A percentile compares a stretch with the other conserved stretches of the same genome.
phyloP scores from a whole-genome alignment of 179 eudicot genomes.

The Corrigiola litoralis region DNA sequence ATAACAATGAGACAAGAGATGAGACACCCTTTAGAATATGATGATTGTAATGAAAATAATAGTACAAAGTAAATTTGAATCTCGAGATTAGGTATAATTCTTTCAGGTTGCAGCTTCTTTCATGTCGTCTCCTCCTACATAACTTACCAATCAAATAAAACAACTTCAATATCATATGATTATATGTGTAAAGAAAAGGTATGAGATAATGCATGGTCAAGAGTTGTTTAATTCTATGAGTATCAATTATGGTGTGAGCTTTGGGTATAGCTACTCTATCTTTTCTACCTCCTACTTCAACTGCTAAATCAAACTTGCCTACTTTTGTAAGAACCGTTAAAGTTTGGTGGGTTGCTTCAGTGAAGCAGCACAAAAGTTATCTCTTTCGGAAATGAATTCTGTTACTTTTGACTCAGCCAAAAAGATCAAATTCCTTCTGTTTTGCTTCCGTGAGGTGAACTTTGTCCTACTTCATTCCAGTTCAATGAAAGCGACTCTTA shows the following conservation, averaged over 20 bases:
- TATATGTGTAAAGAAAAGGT: too few species aligned
- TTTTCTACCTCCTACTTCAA: not conserved
- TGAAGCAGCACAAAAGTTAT: not conserved
- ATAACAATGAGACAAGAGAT: too few species aligned
- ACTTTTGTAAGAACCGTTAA: not conserved
- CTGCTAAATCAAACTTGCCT: not conserved
- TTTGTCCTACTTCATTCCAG: slow-evolving; percentile 5
- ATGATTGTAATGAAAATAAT: too few species aligned
- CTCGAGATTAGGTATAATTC: too few species aligned
- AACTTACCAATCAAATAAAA: too few species aligned
- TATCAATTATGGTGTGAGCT: not conserved
- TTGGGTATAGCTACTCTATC: not conserved
- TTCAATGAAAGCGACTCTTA: not conserved
- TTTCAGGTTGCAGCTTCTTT: too few species aligned
- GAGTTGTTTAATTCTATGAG: too few species aligned
- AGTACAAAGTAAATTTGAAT: too few species aligned
- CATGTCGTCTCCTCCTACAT: too few species aligned
- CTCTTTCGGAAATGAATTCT: not conserved
- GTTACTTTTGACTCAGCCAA: not conserved
- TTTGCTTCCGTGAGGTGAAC: not conserved
- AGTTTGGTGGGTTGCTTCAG: slow-evolving; percentile 2
- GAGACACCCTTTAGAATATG: too few species aligned
- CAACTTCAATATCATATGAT: too few species aligned
- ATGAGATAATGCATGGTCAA: too few species aligned
- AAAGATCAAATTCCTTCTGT: not conserved